Evolutionary conservation across 1,284 basidiomycete genomes (phyloP), one percentile per base, ranked within the genome.

Genomic region (Fomitopsis schrenkii): DNA sequence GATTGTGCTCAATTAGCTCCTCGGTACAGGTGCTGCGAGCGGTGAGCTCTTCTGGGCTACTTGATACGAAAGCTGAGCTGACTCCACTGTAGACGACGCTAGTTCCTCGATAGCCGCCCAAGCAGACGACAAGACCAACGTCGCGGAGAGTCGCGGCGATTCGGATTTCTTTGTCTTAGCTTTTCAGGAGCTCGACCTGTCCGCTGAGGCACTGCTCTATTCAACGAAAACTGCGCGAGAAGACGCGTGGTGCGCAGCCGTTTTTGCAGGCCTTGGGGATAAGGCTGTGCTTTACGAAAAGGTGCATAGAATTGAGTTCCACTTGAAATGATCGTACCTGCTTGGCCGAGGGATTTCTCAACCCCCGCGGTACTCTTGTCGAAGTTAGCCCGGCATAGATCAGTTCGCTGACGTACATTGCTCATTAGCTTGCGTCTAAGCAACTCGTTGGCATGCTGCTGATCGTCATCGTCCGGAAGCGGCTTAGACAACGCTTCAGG

Each of bases 381-480:
- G 8, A 40, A 15, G 38, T 40, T 8, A 40, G 14, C 38, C 38
- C 9, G 38, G 38, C 14, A 15, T 40, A 14, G 9, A 3, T 40
- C 38, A 40, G 14, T 40, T 12, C 9, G 38, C 38, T 40, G 38
- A 40, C 38, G 38, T 15, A 42, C 26, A 42, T 3, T 56, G 19
- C 40, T 44, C n/a, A 28, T 17, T 64, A 92, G 90, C 77, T 93
- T 40, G 75, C 73, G 26, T 90, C 88, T 2, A 90, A 83, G 68
- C 91, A 91, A 71, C 84, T 93, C 3, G 90, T 92, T 45, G 90
- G 90, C 28, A 88, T 92, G 80, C 76, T 93, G 30, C 74, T 93
- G 38, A 70, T 92, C 7, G 71, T 89, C 36, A 74, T 93, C 36
- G 84, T 85, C 15, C 87, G 83, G 72, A 87, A 80, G 63, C 67